These are phyloP conservation scores for Ophiobolus disseminans DNA, from an alignment of 2,329 filamentous ascomycete species.

Conservation along the genomic window DNA sequence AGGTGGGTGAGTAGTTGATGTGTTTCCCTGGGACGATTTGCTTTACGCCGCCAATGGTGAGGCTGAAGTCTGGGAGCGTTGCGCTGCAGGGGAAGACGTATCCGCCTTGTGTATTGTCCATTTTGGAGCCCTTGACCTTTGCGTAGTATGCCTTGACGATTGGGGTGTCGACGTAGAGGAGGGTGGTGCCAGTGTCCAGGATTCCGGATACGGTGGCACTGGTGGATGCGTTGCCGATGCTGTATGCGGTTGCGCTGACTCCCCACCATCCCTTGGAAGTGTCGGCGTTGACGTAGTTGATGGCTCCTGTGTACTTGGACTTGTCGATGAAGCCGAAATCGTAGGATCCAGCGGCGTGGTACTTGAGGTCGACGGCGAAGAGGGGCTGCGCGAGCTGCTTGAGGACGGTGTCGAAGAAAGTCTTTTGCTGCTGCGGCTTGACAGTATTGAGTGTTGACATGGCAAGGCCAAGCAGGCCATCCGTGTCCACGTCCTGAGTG, in stretches of 20 bases:
- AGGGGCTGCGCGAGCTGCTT: constrained; percentile 58
- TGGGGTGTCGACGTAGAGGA: constrained; percentile 64
- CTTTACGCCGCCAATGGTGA: constrained; percentile 58
- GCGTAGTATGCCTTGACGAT: constrained; percentile 67
- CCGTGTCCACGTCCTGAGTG: constrained; percentile 59
- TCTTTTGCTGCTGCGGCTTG: constrained; percentile 57
- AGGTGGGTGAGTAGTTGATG: constrained; percentile 61
- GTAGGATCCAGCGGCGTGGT: constrained; percentile 58
- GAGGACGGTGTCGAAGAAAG: constrained; percentile 68
- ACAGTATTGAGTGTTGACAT: constrained; percentile 68
- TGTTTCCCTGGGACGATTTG: constrained; percentile 61
- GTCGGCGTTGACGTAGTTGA: constrained; percentile 65
- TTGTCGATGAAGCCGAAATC: constrained; percentile 67
- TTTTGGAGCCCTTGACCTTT: constrained; percentile 60
- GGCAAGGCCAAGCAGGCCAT: constrained; percentile 67
- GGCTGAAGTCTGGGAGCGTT: constrained; percentile 60
- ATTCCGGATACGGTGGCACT: constrained; percentile 60
- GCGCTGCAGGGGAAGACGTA: constrained; percentile 62
- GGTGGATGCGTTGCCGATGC: constrained; percentile 56
- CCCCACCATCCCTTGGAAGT: constrained; percentile 69
- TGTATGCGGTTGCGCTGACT: constrained; percentile 64
- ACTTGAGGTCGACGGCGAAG: constrained; percentile 66
- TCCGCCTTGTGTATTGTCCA: constrained; percentile 59
- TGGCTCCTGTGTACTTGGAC: constrained; percentile 63
- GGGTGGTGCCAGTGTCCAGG: constrained; percentile 74